phyloP scores from a whole-genome alignment of 108 stramenopile genomes.

The Cylindrotheca fusiformis region DNA sequence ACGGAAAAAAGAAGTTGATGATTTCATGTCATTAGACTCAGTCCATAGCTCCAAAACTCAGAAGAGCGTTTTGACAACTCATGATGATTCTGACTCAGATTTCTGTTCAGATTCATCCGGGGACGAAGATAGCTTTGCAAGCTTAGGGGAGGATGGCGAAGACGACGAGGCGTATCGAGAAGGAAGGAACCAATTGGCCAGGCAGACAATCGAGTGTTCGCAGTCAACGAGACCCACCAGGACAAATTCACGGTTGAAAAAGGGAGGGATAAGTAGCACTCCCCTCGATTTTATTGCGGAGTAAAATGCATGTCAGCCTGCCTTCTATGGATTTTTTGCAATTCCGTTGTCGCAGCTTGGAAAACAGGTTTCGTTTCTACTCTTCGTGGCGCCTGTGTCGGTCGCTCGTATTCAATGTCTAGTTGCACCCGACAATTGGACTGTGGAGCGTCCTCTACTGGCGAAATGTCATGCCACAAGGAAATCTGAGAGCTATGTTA shows the following conservation, averaged over 20 bases:
- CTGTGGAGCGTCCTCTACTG: too few relatives aligned
- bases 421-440: too few relatives aligned
- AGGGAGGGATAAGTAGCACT: conserved; percentile 23
- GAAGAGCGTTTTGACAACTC: conserved; percentile 4
- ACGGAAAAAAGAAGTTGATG: conserved; percentile 19
- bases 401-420: too few relatives aligned
- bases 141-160: conserved; percentile 27
- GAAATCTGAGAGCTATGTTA: too few relatives aligned
- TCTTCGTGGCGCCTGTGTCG: too few relatives aligned
- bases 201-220: conserved; percentile 21
- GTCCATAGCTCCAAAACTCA: conserved; percentile 15
- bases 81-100: conserved; percentile 5
- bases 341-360: too few relatives aligned
- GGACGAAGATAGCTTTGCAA: conserved; percentile 34
- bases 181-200: conserved; percentile 29
- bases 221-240: background rate
- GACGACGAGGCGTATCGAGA: conserved; percentile 41
- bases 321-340: too few relatives aligned
- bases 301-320: conserved; percentile 8
- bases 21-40: conserved; percentile 24
- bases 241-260: conserved; percentile 23
- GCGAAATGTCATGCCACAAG: too few relatives aligned
- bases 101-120: conserved; percentile 27
- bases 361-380: too few relatives aligned
- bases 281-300: conserved; percentile 35